Evolutionary conservation across 2,329 filamentous ascomycete species (phyloP).

Genomic region (Neopestalotiopsis clavispora): DNA sequence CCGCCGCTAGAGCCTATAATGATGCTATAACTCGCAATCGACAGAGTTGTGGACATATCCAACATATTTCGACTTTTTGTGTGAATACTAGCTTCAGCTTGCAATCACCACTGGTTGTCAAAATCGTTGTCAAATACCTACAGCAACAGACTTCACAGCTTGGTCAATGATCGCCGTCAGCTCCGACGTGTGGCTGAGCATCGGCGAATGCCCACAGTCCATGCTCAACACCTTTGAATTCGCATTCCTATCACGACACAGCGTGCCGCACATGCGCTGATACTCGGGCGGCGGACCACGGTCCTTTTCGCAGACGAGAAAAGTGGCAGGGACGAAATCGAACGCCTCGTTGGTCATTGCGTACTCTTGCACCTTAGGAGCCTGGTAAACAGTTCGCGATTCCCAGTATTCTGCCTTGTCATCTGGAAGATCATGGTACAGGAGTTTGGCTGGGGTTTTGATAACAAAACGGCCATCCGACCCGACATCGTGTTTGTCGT

Average conservation of each 20-base stretch:
- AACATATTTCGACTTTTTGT: too few species aligned
- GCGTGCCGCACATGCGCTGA: not conserved
- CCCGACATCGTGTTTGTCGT: not conserved
- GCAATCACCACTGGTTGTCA: too few species aligned
- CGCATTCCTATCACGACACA: not conserved
- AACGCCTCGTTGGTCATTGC: not conserved
- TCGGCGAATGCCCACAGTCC: not conserved
- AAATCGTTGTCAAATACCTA: not conserved
- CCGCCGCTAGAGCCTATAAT: too few species aligned
- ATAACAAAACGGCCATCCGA: constrained; percentile 23
- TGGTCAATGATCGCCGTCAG: not conserved
- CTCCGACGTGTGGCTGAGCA: constrained; percentile 4
- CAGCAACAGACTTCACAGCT: not conserved
- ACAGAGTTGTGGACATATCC: too few species aligned
- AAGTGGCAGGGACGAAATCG: not conserved
- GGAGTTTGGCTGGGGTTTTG: constrained; percentile 5
- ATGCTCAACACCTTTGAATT: not conserved
- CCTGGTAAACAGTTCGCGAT: constrained; percentile 17
- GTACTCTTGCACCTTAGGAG: not conserved
- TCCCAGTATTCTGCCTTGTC: constrained; percentile 25
- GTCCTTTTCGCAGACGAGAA: constrained; percentile 10
- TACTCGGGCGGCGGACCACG: not conserved
- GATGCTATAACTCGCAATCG: too few species aligned
- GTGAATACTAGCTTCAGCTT: too few species aligned
- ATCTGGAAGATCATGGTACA: constrained; percentile 26